Conservation (phyloP, 2,329 filamentous ascomycete genomes). For the Grosmannia serpens region DNA sequence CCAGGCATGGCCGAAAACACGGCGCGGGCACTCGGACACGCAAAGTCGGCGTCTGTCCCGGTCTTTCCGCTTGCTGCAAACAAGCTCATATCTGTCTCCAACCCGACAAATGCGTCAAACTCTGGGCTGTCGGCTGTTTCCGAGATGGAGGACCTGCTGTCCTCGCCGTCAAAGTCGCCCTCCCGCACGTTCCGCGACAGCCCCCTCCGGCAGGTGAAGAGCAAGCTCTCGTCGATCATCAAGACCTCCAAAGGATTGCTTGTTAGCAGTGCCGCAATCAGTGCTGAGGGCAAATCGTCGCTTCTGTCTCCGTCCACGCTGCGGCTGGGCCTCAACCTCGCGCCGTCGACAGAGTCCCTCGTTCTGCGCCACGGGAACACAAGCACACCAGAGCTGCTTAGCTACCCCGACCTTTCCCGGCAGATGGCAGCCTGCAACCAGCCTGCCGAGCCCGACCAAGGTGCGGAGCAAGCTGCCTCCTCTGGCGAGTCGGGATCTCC, state of each 20-base stretch:
- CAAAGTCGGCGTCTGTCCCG: slow-evolving; percentile 54
- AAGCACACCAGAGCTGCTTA: slow-evolving; percentile 22
- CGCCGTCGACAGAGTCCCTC: slow-evolving; percentile 38
- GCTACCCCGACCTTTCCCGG: slow-evolving; percentile 35
- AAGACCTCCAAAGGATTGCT: slow-evolving; percentile 80
- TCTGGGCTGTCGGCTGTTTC: slow-evolving; percentile 31
- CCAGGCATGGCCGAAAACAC: slow-evolving; percentile 3
- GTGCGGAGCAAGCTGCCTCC: neutral
- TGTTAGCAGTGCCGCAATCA: slow-evolving; percentile 58
- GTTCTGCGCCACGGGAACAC: slow-evolving; percentile 14
- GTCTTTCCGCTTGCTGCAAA: slow-evolving; percentile 37
- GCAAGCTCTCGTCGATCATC: slow-evolving; percentile 81
- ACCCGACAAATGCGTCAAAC: slow-evolving; percentile 24
- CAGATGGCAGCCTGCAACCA: slow-evolving; percentile 14
- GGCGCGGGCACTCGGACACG: slow-evolving; percentile 28
- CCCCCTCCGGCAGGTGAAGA: slow-evolving; percentile 83
- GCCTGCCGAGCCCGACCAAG: neutral
- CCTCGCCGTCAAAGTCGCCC: slow-evolving; percentile 45
- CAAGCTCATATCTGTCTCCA: slow-evolving; percentile 51
- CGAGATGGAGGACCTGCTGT: slow-evolving; percentile 24
- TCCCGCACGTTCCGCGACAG: slow-evolving; percentile 53
- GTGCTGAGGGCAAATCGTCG: slow-evolving; percentile 49
- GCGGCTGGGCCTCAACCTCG: slow-evolving; percentile 31
- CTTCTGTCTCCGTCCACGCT: slow-evolving; percentile 42
- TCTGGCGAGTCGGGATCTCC: neutral